These are phyloP conservation scores for Lagenidium sp. DNA, from an alignment of 352 stramenopile species.

Conservation along the genomic window DNA sequence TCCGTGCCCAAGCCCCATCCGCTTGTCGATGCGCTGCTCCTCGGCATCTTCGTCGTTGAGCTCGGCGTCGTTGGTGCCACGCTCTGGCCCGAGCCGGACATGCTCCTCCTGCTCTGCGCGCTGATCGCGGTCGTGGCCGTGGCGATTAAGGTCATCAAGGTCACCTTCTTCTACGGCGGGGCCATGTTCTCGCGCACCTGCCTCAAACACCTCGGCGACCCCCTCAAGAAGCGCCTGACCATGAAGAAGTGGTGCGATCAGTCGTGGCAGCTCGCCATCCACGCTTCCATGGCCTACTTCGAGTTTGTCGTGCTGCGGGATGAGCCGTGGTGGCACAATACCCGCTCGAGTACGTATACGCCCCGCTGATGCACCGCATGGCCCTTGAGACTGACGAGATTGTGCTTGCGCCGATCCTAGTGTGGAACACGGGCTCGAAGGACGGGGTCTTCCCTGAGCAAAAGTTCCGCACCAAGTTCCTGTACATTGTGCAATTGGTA, in stretches of 20 bases:
- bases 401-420: constrained; percentile 12
- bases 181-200: constrained; percentile 71
- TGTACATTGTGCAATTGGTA: constrained; percentile 81
- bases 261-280: constrained; percentile 82
- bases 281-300: constrained; percentile 78
- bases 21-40: constrained; percentile 53
- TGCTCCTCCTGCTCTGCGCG: constrained; percentile 55
- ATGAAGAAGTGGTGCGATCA: constrained; percentile 89
- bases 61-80: constrained; percentile 50
- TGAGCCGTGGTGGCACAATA: constrained; percentile 84
- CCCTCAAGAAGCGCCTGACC: constrained; percentile 67
- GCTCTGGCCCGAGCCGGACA: constrained; percentile 54
- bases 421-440: constrained; percentile 70
- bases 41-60: constrained; percentile 50
- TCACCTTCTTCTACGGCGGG: constrained; percentile 46
- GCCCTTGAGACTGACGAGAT: constrained; percentile 1
- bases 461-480: constrained; percentile 72
- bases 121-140: constrained; percentile 62
- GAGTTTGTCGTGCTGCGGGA: constrained; percentile 75
- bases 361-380: not conserved
- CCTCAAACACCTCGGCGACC: constrained; percentile 71
- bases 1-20: constrained; percentile 61
- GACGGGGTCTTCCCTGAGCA: constrained; percentile 69
- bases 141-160: constrained; percentile 61
- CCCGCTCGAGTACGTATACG: constrained; percentile 47